These are phyloP conservation scores for Annulohypoxylon nitens DNA, from an alignment of 495 filamentous ascomycete species.

Conservation along the genomic window DNA sequence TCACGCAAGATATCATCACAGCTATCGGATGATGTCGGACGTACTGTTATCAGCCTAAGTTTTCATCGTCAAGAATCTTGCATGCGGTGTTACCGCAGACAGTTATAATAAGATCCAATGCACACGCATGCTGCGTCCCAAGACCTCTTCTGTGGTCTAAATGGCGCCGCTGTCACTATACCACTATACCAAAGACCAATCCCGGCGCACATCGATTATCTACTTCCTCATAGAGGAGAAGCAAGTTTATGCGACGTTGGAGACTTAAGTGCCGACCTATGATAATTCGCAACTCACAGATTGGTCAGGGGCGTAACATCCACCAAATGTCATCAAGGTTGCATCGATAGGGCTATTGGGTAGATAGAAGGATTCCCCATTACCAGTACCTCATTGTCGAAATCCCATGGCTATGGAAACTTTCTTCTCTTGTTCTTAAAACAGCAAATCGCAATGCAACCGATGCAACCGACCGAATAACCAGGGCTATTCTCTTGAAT, in stretches of 20 bases:
- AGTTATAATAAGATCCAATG: constrained; percentile 37
- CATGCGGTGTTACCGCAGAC: constrained; percentile 38
- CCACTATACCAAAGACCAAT: constrained; percentile 9
- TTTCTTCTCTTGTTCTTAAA: neutral
- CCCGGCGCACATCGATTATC: constrained; percentile 20
- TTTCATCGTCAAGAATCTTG: constrained; percentile 29
- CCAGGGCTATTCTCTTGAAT: constrained; percentile 9
- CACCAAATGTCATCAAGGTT: constrained; percentile 11
- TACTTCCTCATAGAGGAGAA: constrained; percentile 30
- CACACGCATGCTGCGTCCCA: constrained; percentile 21
- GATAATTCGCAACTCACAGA: constrained; percentile 25
- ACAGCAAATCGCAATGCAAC: constrained; percentile 26
- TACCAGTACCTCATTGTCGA: constrained; percentile 31
- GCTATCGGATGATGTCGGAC: constrained; percentile 56
- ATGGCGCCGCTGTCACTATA: constrained; percentile 4
- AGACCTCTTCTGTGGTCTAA: constrained; percentile 20
- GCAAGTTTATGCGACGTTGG: constrained; percentile 36
- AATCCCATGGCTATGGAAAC: constrained; percentile 46
- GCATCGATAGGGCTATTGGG: constrained; percentile 35
- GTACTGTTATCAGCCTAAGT: constrained; percentile 49
- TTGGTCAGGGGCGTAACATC: constrained; percentile 29
- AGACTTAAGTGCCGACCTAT: constrained; percentile 33
- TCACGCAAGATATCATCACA: constrained; percentile 68
- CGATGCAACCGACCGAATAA: neutral
- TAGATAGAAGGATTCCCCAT: constrained; percentile 17